phyloP scores from a whole-genome alignment of 2,329 filamentous ascomycete species.

The Colletotrichum acutatum region DNA sequence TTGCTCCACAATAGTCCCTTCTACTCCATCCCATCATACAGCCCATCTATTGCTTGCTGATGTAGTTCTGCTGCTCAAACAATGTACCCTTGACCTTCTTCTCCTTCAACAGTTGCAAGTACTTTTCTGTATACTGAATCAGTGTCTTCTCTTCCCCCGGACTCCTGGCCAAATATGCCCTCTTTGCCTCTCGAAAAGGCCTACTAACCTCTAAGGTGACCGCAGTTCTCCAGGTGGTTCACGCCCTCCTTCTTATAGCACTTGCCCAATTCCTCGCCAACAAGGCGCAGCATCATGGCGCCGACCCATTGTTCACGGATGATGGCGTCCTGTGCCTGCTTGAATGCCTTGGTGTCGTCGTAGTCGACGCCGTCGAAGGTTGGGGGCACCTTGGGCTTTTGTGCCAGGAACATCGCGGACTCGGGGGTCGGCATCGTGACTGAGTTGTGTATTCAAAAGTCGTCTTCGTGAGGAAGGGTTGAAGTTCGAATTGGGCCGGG shows the following conservation, averaged over 20 bases:
- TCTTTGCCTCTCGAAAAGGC: neutral
- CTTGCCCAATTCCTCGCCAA: conserved; percentile 85
- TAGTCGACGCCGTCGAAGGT: conserved; percentile 90
- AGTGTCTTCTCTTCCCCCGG: conserved; percentile 16
- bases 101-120: conserved; percentile 80
- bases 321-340: conserved; percentile 84
- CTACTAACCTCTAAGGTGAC: conserved; percentile 79
- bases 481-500: conserved; percentile 6
- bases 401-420: conserved; percentile 82
- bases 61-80: conserved; percentile 83
- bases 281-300: conserved; percentile 87
- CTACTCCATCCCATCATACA: conserved; percentile 4
- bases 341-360: conserved; percentile 83
- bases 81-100: conserved; percentile 83
- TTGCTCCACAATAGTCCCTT: neutral
- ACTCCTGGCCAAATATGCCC: no score
- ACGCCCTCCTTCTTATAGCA: conserved; percentile 88
- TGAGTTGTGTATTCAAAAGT: neutral
- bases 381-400: conserved; percentile 84
- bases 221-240: conserved; percentile 91
- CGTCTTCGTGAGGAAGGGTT: neutral
- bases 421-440: conserved; percentile 82
- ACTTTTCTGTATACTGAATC: conserved; percentile 69
- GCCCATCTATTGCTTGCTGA: conserved; percentile 57
- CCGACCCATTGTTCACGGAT: conserved; percentile 90